A percentile compares a stretch with the other conserved stretches of the same genome.
Conservation (phyloP, 495 filamentous ascomycete species). For the Lindgomyces ingoldianus region DNA sequence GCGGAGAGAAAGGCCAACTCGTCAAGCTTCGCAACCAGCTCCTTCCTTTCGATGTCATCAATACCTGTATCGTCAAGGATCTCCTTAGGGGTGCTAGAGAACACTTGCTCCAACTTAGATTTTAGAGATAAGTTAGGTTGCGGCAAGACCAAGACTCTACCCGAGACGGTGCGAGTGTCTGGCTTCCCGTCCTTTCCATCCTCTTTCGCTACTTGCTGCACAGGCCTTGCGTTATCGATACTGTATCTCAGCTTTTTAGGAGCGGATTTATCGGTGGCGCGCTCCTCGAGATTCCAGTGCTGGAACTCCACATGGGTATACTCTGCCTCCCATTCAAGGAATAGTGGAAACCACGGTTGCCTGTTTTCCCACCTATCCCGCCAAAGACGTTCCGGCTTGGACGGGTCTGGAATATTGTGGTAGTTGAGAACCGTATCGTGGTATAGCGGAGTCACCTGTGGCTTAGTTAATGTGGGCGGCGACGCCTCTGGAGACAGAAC, state of each 20-base stretch:
- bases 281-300: neutral
- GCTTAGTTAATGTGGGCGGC: neutral
- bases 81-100: neutral
- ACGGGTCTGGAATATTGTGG: neutral
- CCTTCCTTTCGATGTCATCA: no score
- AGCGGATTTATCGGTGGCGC: no score
- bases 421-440: neutral
- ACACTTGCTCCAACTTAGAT: neutral
- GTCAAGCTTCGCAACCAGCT: neutral
- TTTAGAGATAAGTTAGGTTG: neutral
- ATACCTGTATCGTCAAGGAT: neutral
- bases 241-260: neutral
- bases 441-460: neutral
- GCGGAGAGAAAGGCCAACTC: slow-evolving; percentile 46
- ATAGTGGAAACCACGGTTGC: slow-evolving; percentile 55
- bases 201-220: neutral
- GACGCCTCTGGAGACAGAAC: neutral
- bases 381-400: no score
- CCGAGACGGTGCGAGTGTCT: neutral
- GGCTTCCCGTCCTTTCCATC: no score
- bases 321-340: slow-evolving; percentile 56
- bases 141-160: neutral
- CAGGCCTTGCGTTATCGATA: neutral
- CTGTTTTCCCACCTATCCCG: neutral
- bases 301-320: slow-evolving; percentile 52